Evolutionary conservation across 2,329 filamentous ascomycete species (phyloP), one percentile per base, ranked within the genome.

Genomic region (Nemania sp.): DNA sequence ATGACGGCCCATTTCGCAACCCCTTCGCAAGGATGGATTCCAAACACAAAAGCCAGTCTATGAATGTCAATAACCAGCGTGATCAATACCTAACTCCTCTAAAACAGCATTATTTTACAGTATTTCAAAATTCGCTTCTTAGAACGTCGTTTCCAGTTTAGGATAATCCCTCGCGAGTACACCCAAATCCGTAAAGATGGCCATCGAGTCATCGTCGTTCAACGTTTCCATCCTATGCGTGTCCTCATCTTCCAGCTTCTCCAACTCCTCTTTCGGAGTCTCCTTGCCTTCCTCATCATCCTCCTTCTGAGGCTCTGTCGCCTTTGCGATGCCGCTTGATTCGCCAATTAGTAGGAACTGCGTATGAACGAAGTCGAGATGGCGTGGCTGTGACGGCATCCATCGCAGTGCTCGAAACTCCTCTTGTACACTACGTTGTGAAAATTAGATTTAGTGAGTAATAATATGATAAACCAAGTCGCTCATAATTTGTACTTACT

Each of bases 311-410:
- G 82, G 81, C 73, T 89, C 84, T 0, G 88, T 80, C 0, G 88
- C 89, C 67, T 87, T 87, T 3, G 84, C 81, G 6, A 88, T 75
- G 2, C 87, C 86, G 0, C 87, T 82, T 0, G 86, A 86, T 73
- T 93, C 89, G 6, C 94, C 93, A 52, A 97, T 90, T 64, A 97
- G 84, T 10, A 97, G 81, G 62, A 97, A 86, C 76, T 97, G 93
- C 0, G 91, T 87, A 71, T 93, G 92, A 38, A 85, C 85, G 75
- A 92, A 93, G 73, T 95, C 86, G 2, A 97, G 83, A 72, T 94
- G 89, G 66, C 91, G 88, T 0, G 93, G 92, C 71, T 90, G 84
- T 0, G 92, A 84, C 0, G 92, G 89, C 64, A 89, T 85, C 94
- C 94, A 97, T 52, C 92, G 89, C 1, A 92, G 84, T 6, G 87